Base-by-base conservation (phyloP, 768 basidiomycete species). In the Coprinellus aureogranulatus region DNA sequence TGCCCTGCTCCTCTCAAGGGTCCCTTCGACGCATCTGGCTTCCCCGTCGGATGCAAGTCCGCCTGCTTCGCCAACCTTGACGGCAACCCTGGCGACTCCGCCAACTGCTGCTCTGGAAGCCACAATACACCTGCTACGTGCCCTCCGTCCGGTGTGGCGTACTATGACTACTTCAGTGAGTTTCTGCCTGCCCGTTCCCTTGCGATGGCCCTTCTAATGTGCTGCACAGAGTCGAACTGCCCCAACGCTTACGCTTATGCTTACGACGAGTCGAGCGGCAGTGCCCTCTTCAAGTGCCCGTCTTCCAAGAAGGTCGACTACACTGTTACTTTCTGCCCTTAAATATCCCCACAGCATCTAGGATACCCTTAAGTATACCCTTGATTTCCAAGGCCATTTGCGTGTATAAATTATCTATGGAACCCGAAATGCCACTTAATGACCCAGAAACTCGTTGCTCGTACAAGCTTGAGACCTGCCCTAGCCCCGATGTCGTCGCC, bases 21-120 rank as follows among this genome's bases (percentile, higher is more conserved):
- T 2, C 85, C 85, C 0, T 76, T 65, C 58, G 80, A 85, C 61
- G 67, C 77, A 1, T 71, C 68, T 14, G 85, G 84, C 10, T 78
- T 77, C 64, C 75, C 80, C 2, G 79, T 85, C 2, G 86, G 86
- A 18, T 88, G 86, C 70, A 81, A 80, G 63, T 81, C 78, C 53
- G 84, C 85, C 23, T 88, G 86, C 62, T 60, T 68, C 4, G 76
- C 75, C 16, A 75, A 77, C 63, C 62, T 78, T 14, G 73, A 76
- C 55, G 77, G 78, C 55, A 75, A 78, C 62, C 76, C 70, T 68
- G 68, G 75, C 31, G 79, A 88, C 70, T 85, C 84, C 23, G 68
- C 77, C 4, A 85, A 87, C 64, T 88, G 87, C 68, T 89, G 87
- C 73, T 79, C 79, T 16, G 88, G 88, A 10, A 68, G 66, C 41